Evolutionary conservation across 1,284 basidiomycete genomes (phyloP), one percentile per base, ranked within the genome.

Genomic region (Rhodotorula sp.): DNA sequence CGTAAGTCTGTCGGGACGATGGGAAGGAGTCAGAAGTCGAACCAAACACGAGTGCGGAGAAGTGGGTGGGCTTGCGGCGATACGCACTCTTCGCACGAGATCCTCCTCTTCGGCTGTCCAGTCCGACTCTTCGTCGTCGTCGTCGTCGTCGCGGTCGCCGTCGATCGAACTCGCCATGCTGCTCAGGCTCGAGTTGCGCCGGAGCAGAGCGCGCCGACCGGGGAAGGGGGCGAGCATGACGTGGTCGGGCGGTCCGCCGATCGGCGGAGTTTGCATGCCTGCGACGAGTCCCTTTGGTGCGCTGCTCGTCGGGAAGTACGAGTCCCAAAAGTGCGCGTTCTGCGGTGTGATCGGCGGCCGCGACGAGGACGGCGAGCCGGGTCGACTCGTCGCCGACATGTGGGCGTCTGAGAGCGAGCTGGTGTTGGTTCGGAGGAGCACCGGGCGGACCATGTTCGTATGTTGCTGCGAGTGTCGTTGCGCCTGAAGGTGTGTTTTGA

Each of bases 101-200:
- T 64, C 66, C 56, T 70, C 57, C 49, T 74, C 73, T 20, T 64
- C 62, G 26, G 51, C 24, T 0, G 73, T 74, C 73, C 73, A 74
- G 6, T 70, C 68, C 14, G 49, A 60, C 48, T 64, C 61, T 22
- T 70, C 70, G 15, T 54, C 53, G 17, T 71, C 58, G n/a, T 68
- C 68, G 42, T 69, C 69, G 10, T 74, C 72, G 6, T 70, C 68
- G 30, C 59, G 54, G 3, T 46, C 64, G 30, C 59, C 59, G 6
- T 46, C 64, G 29, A 72, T 56, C 22, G 67, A 70, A 48, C 70
- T 71, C 53, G 70, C 60, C 15, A 70, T 68, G n/a, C 70, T 72
- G 54, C 62, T 65, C 55, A 74, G 42, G 20, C 64, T 67, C 56
- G 72, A 74, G 49, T 72, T 72, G 24, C 70, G 55, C 37, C 70